Evolutionary conservation across 2,329 filamentous ascomycete genomes (phyloP), one percentile per base, ranked within the genome.

Genomic region (Pseudodiploospora longispora): DNA sequence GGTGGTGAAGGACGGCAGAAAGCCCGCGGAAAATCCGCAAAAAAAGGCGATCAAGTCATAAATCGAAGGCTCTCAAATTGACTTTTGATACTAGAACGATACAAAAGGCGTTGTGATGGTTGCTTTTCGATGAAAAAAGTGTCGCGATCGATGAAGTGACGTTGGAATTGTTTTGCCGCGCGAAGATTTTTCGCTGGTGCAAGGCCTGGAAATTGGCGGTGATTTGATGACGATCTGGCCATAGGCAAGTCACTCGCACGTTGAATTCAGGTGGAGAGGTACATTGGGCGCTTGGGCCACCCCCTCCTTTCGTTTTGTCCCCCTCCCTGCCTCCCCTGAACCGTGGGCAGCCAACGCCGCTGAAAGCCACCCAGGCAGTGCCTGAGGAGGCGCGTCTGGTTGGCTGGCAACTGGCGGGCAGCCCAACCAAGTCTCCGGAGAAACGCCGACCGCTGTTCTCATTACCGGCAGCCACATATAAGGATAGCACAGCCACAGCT

Each of bases 31-130:
- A 77, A 76, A 71, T 61, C 71, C 76, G 71, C 71, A 58, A 71
- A 71, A 82, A 78, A 83, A 79, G 67, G 72, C 71, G 71, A 74
- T 80, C 68, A 76, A 66, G 64, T 69, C 72, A 79, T 80, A 78
- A 74, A 75, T 66, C 63, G 64, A 63, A 61, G 70, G 70, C 73
- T 80, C 69, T 65, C 65, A 72, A 67, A 70, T 62, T 62, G 59
- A 66, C 71, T 65, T 74, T 72, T 74, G 55, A 51, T 50, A 57
- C 59, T 54, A 53, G 54, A 60, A 57, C 60, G 78, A 79, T 80
- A 67, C 61, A 70, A 70, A 69, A 65, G 48, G 60, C 63, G 66
- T 66, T 63, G 65, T 69, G 65, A 69, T 68, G 62, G 65, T 50
- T 52, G 63, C 62, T 63, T 78, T 75, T 74, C 66, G 76, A 80